Conservation (phyloP, 2,329 filamentous ascomycete species). For the Didymella pinodella region DNA sequence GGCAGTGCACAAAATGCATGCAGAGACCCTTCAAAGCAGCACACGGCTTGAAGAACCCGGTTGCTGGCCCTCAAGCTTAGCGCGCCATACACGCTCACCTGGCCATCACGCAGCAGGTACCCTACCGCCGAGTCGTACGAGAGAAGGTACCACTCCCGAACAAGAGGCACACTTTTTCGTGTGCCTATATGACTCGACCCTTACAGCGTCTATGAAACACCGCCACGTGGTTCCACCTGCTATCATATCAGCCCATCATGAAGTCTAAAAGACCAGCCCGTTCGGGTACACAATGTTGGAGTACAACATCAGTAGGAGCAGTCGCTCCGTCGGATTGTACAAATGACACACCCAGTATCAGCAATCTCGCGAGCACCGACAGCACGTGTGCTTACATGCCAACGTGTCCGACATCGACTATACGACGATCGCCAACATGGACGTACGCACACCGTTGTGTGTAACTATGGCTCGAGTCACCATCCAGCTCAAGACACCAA, state of each 20-base stretch:
- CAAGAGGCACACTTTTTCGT: constrained; percentile 9
- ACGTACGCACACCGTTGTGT: constrained; percentile 9
- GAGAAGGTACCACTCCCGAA: constrained; percentile 13
- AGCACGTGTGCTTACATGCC: constrained; percentile 10
- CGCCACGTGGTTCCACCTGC: constrained; percentile 25
- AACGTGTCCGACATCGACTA: constrained; percentile 8
- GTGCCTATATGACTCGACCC: constrained; percentile 11
- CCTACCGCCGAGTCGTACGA: constrained; percentile 17
- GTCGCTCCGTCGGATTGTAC: not conserved
- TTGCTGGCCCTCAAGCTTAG: constrained; percentile 11
- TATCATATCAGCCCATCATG: constrained; percentile 6
- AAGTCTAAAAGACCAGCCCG: too few relatives aligned
- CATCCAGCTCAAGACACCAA: constrained; percentile 5
- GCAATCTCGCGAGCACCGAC: not conserved
- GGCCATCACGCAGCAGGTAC: constrained; percentile 14
- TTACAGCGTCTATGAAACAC: constrained; percentile 11
- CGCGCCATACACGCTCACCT: constrained; percentile 12
- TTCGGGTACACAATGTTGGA: not conserved
- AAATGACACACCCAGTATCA: constrained; percentile 1
- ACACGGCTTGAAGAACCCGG: constrained; percentile 4
- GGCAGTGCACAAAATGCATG: constrained; percentile 6
- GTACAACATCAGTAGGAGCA: constrained; percentile 5
- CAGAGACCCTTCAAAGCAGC: constrained; percentile 7
- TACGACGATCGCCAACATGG: constrained; percentile 1
- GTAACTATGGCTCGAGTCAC: constrained; percentile 13